Base-by-base conservation (phyloP, 257 asterid genomes). In the Solanum neorickii region DNA sequence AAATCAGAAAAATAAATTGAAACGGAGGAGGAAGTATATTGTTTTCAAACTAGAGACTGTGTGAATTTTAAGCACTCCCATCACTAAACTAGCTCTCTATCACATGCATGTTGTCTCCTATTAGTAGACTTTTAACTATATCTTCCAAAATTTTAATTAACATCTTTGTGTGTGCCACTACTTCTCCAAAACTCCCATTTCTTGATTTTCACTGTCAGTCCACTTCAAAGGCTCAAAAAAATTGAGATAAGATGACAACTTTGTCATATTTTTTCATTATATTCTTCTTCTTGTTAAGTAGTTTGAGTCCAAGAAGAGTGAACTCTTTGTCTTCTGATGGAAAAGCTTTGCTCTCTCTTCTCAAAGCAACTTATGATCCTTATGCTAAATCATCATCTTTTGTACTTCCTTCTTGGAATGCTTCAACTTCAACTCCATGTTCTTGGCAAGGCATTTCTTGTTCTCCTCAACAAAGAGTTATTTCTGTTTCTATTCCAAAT, bases 401-500 rank as follows among this genome's bases (percentile, higher is more conserved):
- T 44, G 73, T 93, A 23, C 93, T 95, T 83, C 94, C 99, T 66
- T 84, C 99, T 1, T 96, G 98, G 99, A 87, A 91, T 90, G 95
- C 98, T 49, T 87, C 96, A 25, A 90, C 87, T 91, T 82, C 91
- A 73, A 95, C 93, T 1, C 99, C 99, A 9, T 96, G 99, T 89
- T 94, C 99, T 65, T 96, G 99, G 99, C 92, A 91, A 84, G 98
- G 99, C 27, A 87, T 96, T 0, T 94, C 98, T 21, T 96, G 99
- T 87, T 96, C 99, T 1, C 98, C 99, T 31, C 93, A 94, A 80
- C 90, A 94, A 59, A 94, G 96, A 33, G 99, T 96, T 10, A 95
- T 94, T 62, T 96, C 99, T 23, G 90, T 96, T 35, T 96, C 98
- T 41, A 87, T 95, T 27, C 98, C 99, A n/a, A 88, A 95, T 82